phyloP scores from a whole-genome alignment of 2,329 filamentous ascomycete species.

The Sporothrix brasiliensis region DNA sequence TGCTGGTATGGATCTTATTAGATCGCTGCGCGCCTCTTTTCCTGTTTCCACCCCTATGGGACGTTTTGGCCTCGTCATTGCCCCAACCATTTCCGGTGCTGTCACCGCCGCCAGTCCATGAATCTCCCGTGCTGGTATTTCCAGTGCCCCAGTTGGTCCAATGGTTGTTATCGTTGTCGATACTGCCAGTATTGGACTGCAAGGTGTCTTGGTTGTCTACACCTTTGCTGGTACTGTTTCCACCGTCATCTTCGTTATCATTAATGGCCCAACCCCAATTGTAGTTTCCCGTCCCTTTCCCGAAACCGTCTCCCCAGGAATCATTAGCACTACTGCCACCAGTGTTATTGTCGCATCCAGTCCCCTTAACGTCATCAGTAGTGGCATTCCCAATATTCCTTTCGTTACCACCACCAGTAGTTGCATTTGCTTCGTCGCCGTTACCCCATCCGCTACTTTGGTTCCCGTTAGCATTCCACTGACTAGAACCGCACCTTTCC shows the following conservation, averaged over 20 bases:
- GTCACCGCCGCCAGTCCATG: background rate
- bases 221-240: background rate
- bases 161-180: conserved; percentile 3
- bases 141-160: conserved; percentile 2
- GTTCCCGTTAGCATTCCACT: background rate
- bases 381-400: background rate
- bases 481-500: background rate
- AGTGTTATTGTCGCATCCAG: background rate
- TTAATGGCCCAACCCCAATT: background rate
- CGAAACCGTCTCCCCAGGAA: background rate
- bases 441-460: background rate
- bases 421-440: background rate
- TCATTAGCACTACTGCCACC: background rate
- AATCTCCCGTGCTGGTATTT: conserved; percentile 1
- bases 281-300: background rate
- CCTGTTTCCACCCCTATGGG: too few species aligned
- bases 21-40: background rate
- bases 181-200: background rate
- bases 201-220: background rate
- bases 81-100: background rate
- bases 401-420: background rate
- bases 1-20: background rate
- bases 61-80: background rate
- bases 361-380: background rate
- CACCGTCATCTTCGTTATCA: background rate